Percentiles rank a stretch among this genome's conserved stretches.
Conservation (phyloP, 495 filamentous ascomycete species). For the Venustampulla echinocandica region DNA sequence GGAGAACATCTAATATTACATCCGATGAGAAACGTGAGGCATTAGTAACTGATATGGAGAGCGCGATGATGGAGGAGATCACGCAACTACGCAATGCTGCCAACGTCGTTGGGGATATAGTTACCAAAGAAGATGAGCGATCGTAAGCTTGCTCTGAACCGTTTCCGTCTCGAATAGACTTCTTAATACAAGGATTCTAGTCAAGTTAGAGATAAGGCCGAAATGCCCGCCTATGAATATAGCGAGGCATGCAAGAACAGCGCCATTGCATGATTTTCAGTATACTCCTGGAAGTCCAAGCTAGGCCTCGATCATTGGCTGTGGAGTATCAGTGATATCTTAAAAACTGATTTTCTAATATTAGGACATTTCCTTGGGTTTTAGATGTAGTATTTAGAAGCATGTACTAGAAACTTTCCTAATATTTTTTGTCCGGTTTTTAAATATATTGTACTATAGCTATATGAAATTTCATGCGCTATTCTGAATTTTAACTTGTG, state of each 20-base stretch:
- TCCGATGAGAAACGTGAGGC: too few species aligned
- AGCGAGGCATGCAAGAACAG: constrained; percentile 21
- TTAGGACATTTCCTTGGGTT: constrained; percentile 3
- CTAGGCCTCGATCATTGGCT: constrained; percentile 15
- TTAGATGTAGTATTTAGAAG: background rate
- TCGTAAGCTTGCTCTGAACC: background rate
- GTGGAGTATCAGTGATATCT: constrained; percentile 19
- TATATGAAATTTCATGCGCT: background rate
- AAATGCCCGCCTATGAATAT: constrained; percentile 30
- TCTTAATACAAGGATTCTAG: constrained; percentile 10
- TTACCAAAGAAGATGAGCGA: constrained; percentile 35
- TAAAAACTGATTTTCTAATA: constrained; percentile 12
- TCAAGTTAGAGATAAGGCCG: constrained; percentile 25
- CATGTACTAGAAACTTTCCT: background rate
- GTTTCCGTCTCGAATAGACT: background rate
- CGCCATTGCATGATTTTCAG: constrained; percentile 29
- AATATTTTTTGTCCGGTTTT: background rate
- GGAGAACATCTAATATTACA: too few species aligned
- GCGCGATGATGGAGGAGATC: constrained; percentile 33
- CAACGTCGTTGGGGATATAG: constrained; percentile 35
- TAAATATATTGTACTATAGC: background rate
- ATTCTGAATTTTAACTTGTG: too few species aligned
- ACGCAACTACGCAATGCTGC: constrained; percentile 38
- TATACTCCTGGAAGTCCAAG: constrained; percentile 26
- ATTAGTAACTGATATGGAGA: too few species aligned